These are phyloP conservation scores for Saccharomycopsis olivae DNA, from an alignment of 805 yeast species.

Conservation along the genomic window DNA sequence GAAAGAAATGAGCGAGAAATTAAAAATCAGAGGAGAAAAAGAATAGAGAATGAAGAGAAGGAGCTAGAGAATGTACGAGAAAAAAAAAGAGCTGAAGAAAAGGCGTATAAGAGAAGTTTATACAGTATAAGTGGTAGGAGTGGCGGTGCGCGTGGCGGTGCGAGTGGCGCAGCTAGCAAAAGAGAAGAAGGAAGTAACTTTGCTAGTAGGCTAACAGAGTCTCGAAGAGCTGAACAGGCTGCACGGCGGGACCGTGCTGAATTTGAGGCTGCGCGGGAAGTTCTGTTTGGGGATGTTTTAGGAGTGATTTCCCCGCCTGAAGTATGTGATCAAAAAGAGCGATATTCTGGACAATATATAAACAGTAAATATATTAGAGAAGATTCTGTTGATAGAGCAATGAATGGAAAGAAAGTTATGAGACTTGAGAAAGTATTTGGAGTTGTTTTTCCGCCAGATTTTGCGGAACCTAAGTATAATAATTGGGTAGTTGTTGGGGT, in stretches of 20 bases:
- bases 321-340: constrained; percentile 38
- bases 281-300: too few relatives aligned
- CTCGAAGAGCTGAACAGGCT: neutral
- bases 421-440: constrained; percentile 51
- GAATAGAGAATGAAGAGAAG: neutral
- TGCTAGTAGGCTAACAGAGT: constrained; percentile 1
- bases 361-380: constrained; percentile 36
- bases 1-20: neutral
- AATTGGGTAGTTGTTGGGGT: constrained; percentile 81
- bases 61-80: neutral
- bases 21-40: neutral
- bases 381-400: constrained; percentile 25
- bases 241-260: neutral
- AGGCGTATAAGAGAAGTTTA: too few relatives aligned
- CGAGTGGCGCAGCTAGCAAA: too few relatives aligned
- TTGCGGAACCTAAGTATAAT: constrained; percentile 52
- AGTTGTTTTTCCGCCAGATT: constrained; percentile 59
- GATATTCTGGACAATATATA: constrained; percentile 33
- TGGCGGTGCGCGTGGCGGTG: too few relatives aligned
- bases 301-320: too few relatives aligned
- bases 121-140: too few relatives aligned
- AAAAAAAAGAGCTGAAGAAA: neutral
- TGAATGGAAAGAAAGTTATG: constrained; percentile 43
- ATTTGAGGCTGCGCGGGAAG: too few relatives aligned
- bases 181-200: neutral